Evolutionary conservation across 768 basidiomycete species (phyloP), one percentile per base, ranked within the genome.

Genomic region (Pholiota molesta): DNA sequence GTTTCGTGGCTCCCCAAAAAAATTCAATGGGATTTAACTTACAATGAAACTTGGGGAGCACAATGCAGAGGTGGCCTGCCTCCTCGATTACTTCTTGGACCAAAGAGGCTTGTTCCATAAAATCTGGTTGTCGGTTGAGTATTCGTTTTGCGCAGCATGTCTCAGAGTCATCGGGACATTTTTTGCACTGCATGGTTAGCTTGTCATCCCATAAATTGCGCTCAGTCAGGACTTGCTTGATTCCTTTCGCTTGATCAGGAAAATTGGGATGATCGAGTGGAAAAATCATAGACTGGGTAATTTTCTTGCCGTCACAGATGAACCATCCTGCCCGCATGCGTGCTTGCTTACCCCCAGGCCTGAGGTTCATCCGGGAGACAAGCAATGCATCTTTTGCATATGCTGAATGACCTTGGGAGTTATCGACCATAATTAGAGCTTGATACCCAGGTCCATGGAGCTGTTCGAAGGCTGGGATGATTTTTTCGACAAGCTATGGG

Each of bases 331-430:
- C 62, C 4, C 67, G 70, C 60, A 79, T 64, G 1, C 40, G 47
- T 2, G 75, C 69, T 56, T 81, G 80, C 57, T 77, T 77, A 2
- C 79, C 78, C 23, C 77, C 77, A 19, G 78, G 76, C 0, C 65
- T 66, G 10, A 74, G 6, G 66, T 81, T 78, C 75, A 80, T 78
- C 5, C 66, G 62, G 4, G 70, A 68, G 0, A 62, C 71, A 2
- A 75, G 56, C 0, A 81, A 68, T 3, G 79, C 76, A 72, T 80
- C 74, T 1, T 59, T 63, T 0, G 73, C 60, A 69, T 78, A 81
- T 53, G 77, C 75, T 8, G 72, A 69, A 59, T 79, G 77, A 0
- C 79, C 79, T 57, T 80, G 78, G 3, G 79, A 82, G 57, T 81
- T 75, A 60, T 81, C 75, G 57, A 82, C 71, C 55, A 80, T 62